A percentile compares a stretch with the other conserved stretches of the same genome.
Evolutionary conservation across 495 filamentous ascomycete species (phyloP).

Genomic region (Neurospora tetraspora): DNA sequence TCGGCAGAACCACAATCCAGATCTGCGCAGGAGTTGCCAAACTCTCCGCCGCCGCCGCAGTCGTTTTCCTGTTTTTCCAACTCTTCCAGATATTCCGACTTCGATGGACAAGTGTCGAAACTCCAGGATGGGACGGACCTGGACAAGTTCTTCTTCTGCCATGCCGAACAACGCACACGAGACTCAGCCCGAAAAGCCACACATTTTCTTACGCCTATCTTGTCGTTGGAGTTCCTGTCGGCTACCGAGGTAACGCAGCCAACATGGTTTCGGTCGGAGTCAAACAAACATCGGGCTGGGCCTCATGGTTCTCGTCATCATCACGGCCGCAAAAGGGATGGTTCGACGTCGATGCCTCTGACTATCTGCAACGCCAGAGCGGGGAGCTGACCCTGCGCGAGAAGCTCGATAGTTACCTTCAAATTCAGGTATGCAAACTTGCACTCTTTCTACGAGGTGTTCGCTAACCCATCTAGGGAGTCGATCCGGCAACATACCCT

Average conservation of each 20-base stretch:
- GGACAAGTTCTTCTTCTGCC: conserved; percentile 40
- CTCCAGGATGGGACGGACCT: conserved; percentile 11
- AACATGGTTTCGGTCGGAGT: conserved; percentile 44
- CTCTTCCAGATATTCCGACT: conserved; percentile 1
- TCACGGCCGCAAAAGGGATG: conserved; percentile 25
- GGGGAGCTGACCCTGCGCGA: conserved; percentile 36
- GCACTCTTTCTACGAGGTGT: background rate
- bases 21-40: background rate
- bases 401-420: conserved; percentile 51
- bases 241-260: conserved; percentile 42
- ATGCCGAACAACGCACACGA: conserved; percentile 49
- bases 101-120: background rate
- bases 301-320: conserved; percentile 20
- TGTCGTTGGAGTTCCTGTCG: conserved; percentile 55
- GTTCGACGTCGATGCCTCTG: conserved; percentile 47
- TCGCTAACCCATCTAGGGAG: conserved; percentile 29
- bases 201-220: conserved; percentile 58
- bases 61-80: conserved; percentile 4
- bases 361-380: conserved; percentile 47
- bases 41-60: background rate
- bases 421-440: conserved; percentile 29
- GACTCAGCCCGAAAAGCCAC: conserved; percentile 53
- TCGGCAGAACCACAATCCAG: background rate
- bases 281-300: conserved; percentile 9
- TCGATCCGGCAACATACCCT: conserved; percentile 43